Percentiles rank a stretch among this genome's conserved stretches.
phyloP scores from a whole-genome alignment of 2,329 filamentous ascomycete species.

The Talaromyces sp. region DNA sequence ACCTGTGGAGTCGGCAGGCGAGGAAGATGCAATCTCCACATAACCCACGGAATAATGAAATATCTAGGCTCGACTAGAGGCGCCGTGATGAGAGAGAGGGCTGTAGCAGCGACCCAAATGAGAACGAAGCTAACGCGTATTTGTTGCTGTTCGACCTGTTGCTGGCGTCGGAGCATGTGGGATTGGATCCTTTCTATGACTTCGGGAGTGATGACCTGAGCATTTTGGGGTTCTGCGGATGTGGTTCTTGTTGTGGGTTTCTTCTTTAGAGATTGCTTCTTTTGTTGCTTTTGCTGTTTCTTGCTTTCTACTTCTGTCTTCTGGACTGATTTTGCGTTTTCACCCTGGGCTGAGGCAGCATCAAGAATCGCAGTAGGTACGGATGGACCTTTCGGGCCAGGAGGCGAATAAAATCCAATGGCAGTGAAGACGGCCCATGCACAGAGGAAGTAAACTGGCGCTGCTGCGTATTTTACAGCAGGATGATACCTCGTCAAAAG shows the following conservation, averaged over 20 bases:
- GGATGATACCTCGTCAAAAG: conserved; percentile 65
- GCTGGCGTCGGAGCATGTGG: conserved; percentile 25
- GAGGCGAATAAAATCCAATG: conserved; percentile 43
- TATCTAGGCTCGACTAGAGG: conserved; percentile 93
- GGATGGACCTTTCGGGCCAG: background rate
- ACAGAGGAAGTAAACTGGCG: conserved; percentile 64
- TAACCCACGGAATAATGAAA: conserved; percentile 90
- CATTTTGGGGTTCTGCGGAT: conserved; percentile 13
- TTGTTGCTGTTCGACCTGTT: conserved; percentile 18
- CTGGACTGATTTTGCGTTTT: conserved; percentile 15
- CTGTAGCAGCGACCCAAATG: conserved; percentile 62
- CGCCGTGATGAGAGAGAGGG: conserved; percentile 76
- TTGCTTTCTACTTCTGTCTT: conserved; percentile 17
- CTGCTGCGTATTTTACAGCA: conserved; percentile 59
- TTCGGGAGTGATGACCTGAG: conserved; percentile 21
- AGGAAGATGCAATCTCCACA: conserved; percentile 80
- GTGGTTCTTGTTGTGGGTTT: conserved; percentile 16
- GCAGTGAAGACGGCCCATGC: conserved; percentile 63
- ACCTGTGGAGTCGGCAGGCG: conserved; percentile 26
- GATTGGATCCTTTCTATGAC: conserved; percentile 23
- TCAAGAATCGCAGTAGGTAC: conserved; percentile 8
- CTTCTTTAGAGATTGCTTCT: conserved; percentile 20
- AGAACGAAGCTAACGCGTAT: conserved; percentile 49
- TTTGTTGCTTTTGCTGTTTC: conserved; percentile 17
- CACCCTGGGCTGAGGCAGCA: conserved; percentile 12